Evolutionary conservation across 148 eudicot species (phyloP).

Genomic region (Amaranthus hypochondriacus): DNA sequence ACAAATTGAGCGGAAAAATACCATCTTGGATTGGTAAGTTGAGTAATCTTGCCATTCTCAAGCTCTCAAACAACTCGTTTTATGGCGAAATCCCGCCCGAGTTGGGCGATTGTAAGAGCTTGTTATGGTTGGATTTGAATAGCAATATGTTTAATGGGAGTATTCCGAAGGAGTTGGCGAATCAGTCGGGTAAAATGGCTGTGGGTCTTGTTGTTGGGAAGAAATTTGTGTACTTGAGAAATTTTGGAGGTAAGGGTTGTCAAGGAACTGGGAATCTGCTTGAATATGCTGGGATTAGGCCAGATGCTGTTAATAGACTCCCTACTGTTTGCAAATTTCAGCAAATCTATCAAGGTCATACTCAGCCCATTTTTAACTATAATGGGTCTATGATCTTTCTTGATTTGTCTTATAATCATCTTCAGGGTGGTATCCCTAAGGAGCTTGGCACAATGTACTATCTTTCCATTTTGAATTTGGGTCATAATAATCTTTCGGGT

Average conservation of each 20-base stretch:
- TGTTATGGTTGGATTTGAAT: conserved; percentile 84
- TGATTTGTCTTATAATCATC: conserved; percentile 55
- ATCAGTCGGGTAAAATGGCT: conserved; percentile 72
- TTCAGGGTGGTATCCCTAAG: conserved; percentile 74
- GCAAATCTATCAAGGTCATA: conserved; percentile 51
- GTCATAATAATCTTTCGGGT: conserved; percentile 73
- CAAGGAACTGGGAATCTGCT: conserved; percentile 90
- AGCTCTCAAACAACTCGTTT: conserved; percentile 71
- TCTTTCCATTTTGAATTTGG: conserved; percentile 58
- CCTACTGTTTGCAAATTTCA: conserved; percentile 59
- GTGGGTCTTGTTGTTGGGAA: conserved; percentile 60
- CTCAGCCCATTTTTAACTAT: conserved; percentile 70
- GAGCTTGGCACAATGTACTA: conserved; percentile 74
- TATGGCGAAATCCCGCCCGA: conserved; percentile 58
- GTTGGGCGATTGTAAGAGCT: conserved; percentile 64
- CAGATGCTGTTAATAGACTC: conserved; percentile 47
- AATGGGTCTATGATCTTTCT: conserved; percentile 84
- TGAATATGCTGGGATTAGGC: conserved; percentile 72
- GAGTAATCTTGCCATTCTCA: conserved; percentile 58
- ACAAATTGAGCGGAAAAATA: conserved; percentile 54
- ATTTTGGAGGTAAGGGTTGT: conserved; percentile 66
- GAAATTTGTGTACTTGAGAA: conserved; percentile 62
- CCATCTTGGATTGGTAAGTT: conserved; percentile 72
- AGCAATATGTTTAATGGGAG: conserved; percentile 60
- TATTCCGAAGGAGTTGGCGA: conserved; percentile 57